A percentile compares a stretch with the other conserved stretches of the same genome.
These are phyloP conservation scores for Nitzschia inconspicua DNA, from an alignment of 108 stramenopile genomes.

Conservation along the genomic window DNA sequence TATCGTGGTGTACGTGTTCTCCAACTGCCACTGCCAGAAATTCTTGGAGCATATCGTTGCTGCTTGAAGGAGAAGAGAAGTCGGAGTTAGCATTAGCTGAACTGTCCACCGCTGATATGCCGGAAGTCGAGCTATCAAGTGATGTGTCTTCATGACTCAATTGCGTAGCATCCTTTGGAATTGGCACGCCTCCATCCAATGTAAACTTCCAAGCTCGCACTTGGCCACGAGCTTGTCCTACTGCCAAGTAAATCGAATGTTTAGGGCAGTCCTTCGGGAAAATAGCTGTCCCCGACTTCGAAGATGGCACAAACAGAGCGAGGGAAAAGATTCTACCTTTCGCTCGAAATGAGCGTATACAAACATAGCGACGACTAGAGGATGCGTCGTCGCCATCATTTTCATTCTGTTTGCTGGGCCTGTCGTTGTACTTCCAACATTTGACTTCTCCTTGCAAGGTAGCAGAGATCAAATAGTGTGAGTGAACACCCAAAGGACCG, in stretches of 20 bases:
- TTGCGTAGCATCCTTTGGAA: no score
- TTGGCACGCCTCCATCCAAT: no score
- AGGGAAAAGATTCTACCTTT: not conserved
- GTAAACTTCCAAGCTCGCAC: slow-evolving; percentile 8
- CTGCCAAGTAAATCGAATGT: not conserved
- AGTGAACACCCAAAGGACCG: no score
- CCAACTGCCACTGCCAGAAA: not conserved
- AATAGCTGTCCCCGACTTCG: slow-evolving; percentile 6
- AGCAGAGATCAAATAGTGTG: not conserved
- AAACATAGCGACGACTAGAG: no score
- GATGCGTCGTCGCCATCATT: not conserved
- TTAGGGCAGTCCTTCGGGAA: not conserved
- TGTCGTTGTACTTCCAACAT: not conserved
- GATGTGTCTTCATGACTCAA: no score
- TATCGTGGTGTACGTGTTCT: slow-evolving; percentile 12
- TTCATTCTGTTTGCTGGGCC: not conserved
- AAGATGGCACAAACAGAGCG: not conserved
- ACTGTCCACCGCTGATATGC: not conserved
- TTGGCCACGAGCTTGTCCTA: slow-evolving; percentile 1
- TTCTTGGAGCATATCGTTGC: not conserved
- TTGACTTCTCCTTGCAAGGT: slow-evolving; percentile 12
- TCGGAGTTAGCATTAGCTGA: not conserved
- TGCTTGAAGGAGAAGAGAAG: not conserved
- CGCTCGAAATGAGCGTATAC: no score
- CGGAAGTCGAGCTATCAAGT: not conserved